Conservation (phyloP, 208 protist species). For the Crithidia expoeki region DNA sequence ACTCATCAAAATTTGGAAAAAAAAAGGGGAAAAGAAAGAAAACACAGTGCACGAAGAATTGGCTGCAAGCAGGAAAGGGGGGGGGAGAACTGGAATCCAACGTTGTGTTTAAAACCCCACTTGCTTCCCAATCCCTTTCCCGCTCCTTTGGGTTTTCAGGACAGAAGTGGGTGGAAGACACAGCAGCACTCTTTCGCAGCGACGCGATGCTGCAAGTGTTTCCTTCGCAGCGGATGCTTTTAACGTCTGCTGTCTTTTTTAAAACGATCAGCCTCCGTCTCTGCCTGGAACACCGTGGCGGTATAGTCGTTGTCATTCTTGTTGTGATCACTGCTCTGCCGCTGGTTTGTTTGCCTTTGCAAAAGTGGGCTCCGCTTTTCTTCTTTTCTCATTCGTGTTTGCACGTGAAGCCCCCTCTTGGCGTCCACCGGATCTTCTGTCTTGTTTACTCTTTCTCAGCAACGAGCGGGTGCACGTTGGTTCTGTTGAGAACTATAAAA, state of each 20-base stretch:
- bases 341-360: not conserved
- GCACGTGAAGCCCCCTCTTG: not conserved
- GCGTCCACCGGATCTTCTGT: no score
- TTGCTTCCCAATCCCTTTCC: no score
- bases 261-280: not conserved
- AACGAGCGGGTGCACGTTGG: no score
- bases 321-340: not conserved
- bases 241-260: not conserved
- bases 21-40: no score
- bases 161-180: no score
- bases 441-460: no score
- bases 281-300: not conserved
- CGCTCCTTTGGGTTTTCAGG: no score
- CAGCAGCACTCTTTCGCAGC: not conserved
- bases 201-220: not conserved
- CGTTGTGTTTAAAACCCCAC: no score
- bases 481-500: no score
- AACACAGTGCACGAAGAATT: not conserved
- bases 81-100: no score
- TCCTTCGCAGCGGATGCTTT: not conserved
- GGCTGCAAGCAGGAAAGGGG: not conserved
- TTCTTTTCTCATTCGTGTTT: conserved; percentile 6
- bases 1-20: not conserved
- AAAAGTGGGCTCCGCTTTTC: not conserved
- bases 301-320: not conserved